These are phyloP conservation scores for Dictyophora rubrovolvata DNA, from an alignment of 768 basidiomycete species.

Conservation along the genomic window DNA sequence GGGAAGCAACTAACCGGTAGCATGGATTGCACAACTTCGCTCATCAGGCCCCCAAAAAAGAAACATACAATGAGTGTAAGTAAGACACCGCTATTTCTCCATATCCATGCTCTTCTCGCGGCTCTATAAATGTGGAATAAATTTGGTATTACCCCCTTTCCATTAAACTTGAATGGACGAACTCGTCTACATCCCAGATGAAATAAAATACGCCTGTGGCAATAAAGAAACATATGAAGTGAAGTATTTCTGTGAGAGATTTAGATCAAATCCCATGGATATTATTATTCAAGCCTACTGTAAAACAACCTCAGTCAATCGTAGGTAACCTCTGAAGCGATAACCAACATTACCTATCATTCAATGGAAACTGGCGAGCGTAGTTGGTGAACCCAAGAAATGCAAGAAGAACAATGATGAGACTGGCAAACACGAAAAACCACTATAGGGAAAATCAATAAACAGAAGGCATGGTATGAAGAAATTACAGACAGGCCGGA, in stretches of 20 bases:
- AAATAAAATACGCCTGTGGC: constrained; percentile 81
- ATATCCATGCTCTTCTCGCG: constrained; percentile 76
- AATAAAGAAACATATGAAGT: constrained; percentile 64
- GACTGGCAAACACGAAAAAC: constrained; percentile 64
- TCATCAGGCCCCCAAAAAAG: constrained; percentile 71
- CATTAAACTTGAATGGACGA: constrained; percentile 19
- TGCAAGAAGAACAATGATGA: constrained; percentile 61
- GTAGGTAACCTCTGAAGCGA: not conserved
- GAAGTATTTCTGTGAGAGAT: constrained; percentile 40
- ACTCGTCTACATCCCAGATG: constrained; percentile 85
- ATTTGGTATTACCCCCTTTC: constrained; percentile 1
- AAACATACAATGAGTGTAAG: constrained; percentile 63
- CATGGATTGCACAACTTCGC: constrained; percentile 72
- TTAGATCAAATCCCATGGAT: not conserved
- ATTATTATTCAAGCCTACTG: constrained; percentile 3
- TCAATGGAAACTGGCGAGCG: constrained; percentile 51
- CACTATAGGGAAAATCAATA: constrained; percentile 38
- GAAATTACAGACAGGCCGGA: constrained; percentile 46
- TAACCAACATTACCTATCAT: constrained; percentile 36
- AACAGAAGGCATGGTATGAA: not conserved
- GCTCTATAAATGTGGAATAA: constrained; percentile 34
- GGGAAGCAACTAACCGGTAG: constrained; percentile 45
- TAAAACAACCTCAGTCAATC: not conserved
- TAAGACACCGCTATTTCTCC: constrained; percentile 63
- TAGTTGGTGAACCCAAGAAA: constrained; percentile 73